Evolutionary conservation across 2,329 filamentous ascomycete species (phyloP), one percentile per base, ranked within the genome.

Genomic region (Cadophora malorum): DNA sequence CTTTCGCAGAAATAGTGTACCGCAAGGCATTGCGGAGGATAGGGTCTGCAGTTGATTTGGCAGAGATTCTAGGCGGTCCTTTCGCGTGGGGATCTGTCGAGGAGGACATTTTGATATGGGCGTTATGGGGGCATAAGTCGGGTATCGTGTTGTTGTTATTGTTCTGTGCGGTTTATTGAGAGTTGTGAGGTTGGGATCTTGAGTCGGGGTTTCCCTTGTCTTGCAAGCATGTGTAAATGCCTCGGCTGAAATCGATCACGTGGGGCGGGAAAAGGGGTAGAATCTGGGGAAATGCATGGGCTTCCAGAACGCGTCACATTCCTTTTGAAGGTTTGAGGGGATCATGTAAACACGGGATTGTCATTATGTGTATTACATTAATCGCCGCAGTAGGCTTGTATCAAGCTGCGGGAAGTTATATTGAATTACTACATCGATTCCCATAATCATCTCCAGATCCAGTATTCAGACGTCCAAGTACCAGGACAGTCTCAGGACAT

Each of bases 11-110:
- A 77, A 94, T 93, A 67, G 92, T 96, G 80, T 97, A 94, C 73
- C 94, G 90, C 68, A 97, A 84, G 53, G 93, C 90, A 79, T 96
- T 96, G 79, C 92, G 92, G 66, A 96, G 85, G 70, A 96, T 85
- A 5, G 92, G 91, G 73, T 95, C 91, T 68, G 80, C 78, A 47
- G 79, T 78, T 41, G 72, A 74, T 67, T 75, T 76, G 10, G 76
- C 75, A 3, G 76, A 75, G 53, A 75, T 49, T 23, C 72, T 71
- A 52, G 72, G 66, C 52, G 49, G 19, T 25, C 49, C 19, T 31
- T 55, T 49, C 16, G 45, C 14, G 14, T 50, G 21, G n/a, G 33
- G 23, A 47, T 52, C 33, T 35, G 31, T 28, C 9, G 62, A 58
- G 21, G 63, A 64, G n/a, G 63, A 64, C 53, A 56, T 56, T 31